Conservation (phyloP, 2,329 filamentous ascomycete species). For the Aspergillus carbonarius region DNA sequence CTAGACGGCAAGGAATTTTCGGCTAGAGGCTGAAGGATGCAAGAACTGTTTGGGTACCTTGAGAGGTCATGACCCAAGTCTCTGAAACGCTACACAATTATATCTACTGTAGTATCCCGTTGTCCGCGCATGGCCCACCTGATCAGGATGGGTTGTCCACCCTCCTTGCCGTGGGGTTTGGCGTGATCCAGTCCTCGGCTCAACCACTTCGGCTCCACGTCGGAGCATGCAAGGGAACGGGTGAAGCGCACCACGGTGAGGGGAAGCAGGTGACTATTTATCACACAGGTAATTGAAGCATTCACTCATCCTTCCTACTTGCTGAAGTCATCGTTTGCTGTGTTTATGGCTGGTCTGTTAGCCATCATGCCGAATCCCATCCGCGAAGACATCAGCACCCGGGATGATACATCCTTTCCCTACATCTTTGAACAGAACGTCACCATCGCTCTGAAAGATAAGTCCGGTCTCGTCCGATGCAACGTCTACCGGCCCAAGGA, state of each 20-base stretch:
- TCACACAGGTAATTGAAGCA: background rate
- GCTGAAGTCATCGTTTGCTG: background rate
- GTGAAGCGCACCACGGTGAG: constrained; percentile 1
- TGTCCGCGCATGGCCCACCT: background rate
- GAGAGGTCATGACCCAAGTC: background rate
- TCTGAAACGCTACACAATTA: background rate
- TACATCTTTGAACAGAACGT: constrained; percentile 55
- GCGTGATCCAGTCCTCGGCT: constrained; percentile 4
- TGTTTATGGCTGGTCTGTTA: background rate
- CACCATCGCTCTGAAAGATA: constrained; percentile 44
- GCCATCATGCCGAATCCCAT: constrained; percentile 29
- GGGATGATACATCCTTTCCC: constrained; percentile 33
- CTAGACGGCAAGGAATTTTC: background rate
- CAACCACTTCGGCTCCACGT: constrained; percentile 31
- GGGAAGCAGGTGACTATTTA: constrained; percentile 9
- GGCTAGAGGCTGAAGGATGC: background rate
- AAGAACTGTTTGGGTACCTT: background rate
- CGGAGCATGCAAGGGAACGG: constrained; percentile 3
- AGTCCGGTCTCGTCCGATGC: constrained; percentile 45
- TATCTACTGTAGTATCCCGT: background rate
- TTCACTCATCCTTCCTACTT: background rate
- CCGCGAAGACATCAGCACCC: constrained; percentile 34
- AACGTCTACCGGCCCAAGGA: constrained; percentile 54
- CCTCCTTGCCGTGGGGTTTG: background rate
- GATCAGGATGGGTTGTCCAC: background rate